Conservation (phyloP, 2,329 filamentous ascomycete genomes). For the Domatiomyces catenatus region DNA sequence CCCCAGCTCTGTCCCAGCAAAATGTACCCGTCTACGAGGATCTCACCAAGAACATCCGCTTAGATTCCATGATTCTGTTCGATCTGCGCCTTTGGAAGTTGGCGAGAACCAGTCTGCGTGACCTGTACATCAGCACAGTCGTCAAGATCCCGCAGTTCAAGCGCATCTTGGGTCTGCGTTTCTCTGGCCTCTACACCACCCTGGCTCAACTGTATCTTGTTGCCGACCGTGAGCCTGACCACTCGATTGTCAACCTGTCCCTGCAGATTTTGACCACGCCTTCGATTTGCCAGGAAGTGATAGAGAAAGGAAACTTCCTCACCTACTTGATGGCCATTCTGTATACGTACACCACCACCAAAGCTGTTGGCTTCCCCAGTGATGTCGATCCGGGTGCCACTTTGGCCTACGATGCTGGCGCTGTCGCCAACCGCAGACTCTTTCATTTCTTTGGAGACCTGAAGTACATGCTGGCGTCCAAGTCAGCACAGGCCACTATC, state of each 20-base stretch:
- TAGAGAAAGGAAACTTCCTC: slow-evolving; percentile 87
- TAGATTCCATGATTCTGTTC: slow-evolving; percentile 91
- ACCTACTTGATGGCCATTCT: slow-evolving; percentile 91
- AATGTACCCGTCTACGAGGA: slow-evolving; percentile 64
- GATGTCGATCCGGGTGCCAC: slow-evolving; percentile 76
- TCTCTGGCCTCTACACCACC: slow-evolving; percentile 85
- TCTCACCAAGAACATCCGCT: slow-evolving; percentile 69
- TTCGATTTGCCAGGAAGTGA: slow-evolving; percentile 88
- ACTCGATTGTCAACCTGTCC: slow-evolving; percentile 96
- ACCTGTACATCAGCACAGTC: slow-evolving; percentile 91
- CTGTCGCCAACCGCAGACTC: slow-evolving; percentile 85
- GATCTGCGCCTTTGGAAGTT: slow-evolving; percentile 96
- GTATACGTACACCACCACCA: slow-evolving; percentile 90
- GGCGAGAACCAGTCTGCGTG: slow-evolving; percentile 72
- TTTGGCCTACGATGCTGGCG: slow-evolving; percentile 82
- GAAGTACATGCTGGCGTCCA: slow-evolving; percentile 75
- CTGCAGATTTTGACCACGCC: slow-evolving; percentile 93
- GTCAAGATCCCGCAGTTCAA: slow-evolving; percentile 95
- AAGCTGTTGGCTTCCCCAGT: slow-evolving; percentile 87
- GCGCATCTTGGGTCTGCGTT: slow-evolving; percentile 76
- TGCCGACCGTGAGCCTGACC: slow-evolving; percentile 87
- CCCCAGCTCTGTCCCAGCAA: slow-evolving; percentile 67
- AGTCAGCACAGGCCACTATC: slow-evolving; percentile 73
- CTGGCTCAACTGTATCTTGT: slow-evolving; percentile 90
- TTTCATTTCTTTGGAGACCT: slow-evolving; percentile 97